These are phyloP conservation scores for Venturia carpophila DNA, from an alignment of 2,329 filamentous ascomycete species.

Conservation along the genomic window DNA sequence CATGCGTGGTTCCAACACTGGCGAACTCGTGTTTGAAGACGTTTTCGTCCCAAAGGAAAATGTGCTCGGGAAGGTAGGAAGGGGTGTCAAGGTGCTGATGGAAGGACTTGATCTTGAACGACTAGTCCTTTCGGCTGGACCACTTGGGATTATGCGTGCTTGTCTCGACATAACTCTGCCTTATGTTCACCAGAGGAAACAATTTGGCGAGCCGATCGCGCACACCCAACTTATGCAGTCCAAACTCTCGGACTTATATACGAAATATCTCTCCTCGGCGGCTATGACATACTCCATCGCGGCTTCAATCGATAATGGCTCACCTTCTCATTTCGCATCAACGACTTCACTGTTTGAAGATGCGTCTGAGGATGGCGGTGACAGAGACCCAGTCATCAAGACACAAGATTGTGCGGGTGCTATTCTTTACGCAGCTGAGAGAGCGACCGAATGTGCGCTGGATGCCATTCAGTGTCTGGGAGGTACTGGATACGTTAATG, in stretches of 20 bases:
- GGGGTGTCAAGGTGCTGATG: constrained; percentile 87
- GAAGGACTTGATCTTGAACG: constrained; percentile 91
- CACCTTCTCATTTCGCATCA: constrained; percentile 25
- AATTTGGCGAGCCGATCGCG: constrained; percentile 80
- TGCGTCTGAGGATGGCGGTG: constrained; percentile 2
- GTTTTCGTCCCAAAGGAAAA: constrained; percentile 83
- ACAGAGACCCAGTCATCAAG: constrained; percentile 24
- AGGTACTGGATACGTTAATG: constrained; percentile 93
- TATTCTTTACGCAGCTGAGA: constrained; percentile 86
- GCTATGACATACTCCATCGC: constrained; percentile 86
- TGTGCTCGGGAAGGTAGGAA: constrained; percentile 70
- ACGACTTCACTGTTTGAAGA: constrained; percentile 35
- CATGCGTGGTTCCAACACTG: constrained; percentile 95
- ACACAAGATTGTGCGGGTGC: constrained; percentile 93
- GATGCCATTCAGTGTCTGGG: constrained; percentile 90
- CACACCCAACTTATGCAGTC: constrained; percentile 92
- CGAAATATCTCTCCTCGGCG: constrained; percentile 74
- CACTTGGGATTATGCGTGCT: constrained; percentile 87
- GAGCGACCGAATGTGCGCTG: constrained; percentile 76
- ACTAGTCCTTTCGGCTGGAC: constrained; percentile 82
- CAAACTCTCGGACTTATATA: constrained; percentile 95
- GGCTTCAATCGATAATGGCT: constrained; percentile 62
- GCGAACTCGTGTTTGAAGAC: constrained; percentile 82
- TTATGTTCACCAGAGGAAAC: constrained; percentile 79
- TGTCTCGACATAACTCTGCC: constrained; percentile 78